Evolutionary conservation across 768 basidiomycete genomes (phyloP).

Genomic region (Chalciporus sphaerocephalus): DNA sequence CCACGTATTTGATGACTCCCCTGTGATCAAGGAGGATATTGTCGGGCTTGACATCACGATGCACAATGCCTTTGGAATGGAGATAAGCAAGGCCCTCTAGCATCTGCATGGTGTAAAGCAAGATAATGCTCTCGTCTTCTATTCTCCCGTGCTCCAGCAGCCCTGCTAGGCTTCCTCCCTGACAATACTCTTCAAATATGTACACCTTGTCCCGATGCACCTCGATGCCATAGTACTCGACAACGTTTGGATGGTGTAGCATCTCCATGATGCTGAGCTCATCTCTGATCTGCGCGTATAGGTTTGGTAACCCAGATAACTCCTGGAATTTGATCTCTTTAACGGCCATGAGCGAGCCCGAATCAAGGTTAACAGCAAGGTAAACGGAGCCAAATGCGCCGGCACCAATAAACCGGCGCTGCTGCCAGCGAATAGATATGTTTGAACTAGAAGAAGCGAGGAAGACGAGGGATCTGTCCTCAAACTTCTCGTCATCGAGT

Average conservation of each 20-base stretch:
- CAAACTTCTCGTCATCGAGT: constrained; percentile 86
- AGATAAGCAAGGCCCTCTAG: constrained; percentile 90
- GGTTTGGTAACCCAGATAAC: constrained; percentile 77
- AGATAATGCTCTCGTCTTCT: constrained; percentile 93
- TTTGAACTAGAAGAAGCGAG: constrained; percentile 94
- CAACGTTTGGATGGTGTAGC: constrained; percentile 94
- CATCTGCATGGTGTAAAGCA: constrained; percentile 97
- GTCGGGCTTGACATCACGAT: constrained; percentile 98
- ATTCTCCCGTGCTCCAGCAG: constrained; percentile 90
- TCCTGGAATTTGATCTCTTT: constrained; percentile 99
- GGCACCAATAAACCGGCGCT: constrained; percentile 96
- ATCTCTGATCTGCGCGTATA: constrained; percentile 91
- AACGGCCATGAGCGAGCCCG: constrained; percentile 95
- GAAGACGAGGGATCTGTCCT: constrained; percentile 91
- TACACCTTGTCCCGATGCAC: constrained; percentile 98
- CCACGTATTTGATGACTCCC: constrained; percentile 94
- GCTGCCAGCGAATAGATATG: constrained; percentile 96
- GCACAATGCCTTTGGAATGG: constrained; percentile 87
- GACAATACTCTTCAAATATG: constrained; percentile 98
- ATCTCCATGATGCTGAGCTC: constrained; percentile 98
- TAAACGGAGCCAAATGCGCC: constrained; percentile 99
- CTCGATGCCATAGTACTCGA: constrained; percentile 98
- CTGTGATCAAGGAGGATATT: constrained; percentile 92
- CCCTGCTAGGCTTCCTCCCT: constrained; percentile 87
- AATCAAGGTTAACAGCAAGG: constrained; percentile 92